Evolutionary conservation across 2,329 filamentous ascomycete species (phyloP), one percentile per base, ranked within the genome.

Genomic region (Microdochium paspali): DNA sequence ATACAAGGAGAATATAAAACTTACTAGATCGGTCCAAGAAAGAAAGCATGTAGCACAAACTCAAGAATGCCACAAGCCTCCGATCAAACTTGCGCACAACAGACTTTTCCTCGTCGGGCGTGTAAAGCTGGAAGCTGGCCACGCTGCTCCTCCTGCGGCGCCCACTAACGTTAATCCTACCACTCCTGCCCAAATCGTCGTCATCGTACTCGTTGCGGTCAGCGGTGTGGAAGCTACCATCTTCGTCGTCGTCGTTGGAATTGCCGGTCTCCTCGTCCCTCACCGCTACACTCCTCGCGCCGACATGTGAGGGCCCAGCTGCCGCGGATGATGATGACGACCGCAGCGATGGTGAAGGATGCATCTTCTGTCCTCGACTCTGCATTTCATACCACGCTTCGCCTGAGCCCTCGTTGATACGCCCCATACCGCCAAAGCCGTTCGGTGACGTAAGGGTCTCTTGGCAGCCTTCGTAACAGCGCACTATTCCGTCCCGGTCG

Each of bases 21-120:
- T 52, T 70, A 90, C 87, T 95, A 18, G 87, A 90, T 54, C 90
- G 77, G 64, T 95, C 90, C 54, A 95, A 67, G 61, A 95, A 95
- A 52, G 83, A 85, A 51, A 95, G 71, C 72, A 94, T 77, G 61
- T 93, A 96, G 12, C 95, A 73, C 49, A 91, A 62, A 10, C 87
- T 85, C 53, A 95, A 76, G 61, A 95, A 94, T 1, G 87, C 63
- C 5, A 95, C 87, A 46, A 96, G 74, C 53, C 76, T 79, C 48
- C 79, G 73, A 62, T 95, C 90, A 55, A 95, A 80, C 66, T 87
- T 90, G 58, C 72, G 74, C 48, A 90, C 73, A 9, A 94, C 82
- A 3, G 72, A 70, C 21, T 63, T 68, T 60, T 94, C 90, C 63
- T 96, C 90, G 47, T 90, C 83, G 0, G 70, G 66, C 3, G 75